Evolutionary conservation across 768 basidiomycete species (phyloP).

Genomic region (Boletellus emodensis): DNA sequence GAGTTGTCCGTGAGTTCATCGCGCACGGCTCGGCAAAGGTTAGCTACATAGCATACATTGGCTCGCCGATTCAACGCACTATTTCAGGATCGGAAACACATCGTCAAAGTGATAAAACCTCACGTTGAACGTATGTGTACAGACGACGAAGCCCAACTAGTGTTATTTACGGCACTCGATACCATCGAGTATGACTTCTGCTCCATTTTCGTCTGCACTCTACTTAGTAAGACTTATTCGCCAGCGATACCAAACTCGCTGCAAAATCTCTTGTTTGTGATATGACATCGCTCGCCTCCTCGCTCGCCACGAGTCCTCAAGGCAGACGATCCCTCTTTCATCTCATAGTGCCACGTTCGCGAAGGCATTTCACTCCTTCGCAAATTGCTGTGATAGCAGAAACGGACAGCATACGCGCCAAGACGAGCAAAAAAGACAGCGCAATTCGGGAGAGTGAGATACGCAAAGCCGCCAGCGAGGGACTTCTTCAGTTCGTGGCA

Average conservation of each 20-base stretch:
- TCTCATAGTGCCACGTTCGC: conserved; percentile 76
- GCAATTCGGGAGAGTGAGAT: conserved; percentile 65
- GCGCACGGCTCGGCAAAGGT: conserved; percentile 83
- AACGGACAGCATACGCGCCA: conserved; percentile 61
- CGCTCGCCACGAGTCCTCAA: conserved; percentile 58
- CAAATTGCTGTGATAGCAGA: conserved; percentile 68
- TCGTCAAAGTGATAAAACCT: conserved; percentile 84
- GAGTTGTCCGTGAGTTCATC: conserved; percentile 81
- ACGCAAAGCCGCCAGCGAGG: conserved; percentile 66
- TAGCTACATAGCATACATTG: neutral
- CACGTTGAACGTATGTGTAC: conserved; percentile 85
- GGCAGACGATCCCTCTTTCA: conserved; percentile 83
- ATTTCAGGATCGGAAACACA: conserved; percentile 80
- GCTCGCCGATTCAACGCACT: neutral
- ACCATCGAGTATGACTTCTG: conserved; percentile 68
- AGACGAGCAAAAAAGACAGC: conserved; percentile 82
- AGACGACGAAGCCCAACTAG: conserved; percentile 87
- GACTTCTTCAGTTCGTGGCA: conserved; percentile 66
- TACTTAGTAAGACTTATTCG: neutral
- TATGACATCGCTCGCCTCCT: conserved; percentile 55
- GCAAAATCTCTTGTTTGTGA: conserved; percentile 74
- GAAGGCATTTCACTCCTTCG: conserved; percentile 83
- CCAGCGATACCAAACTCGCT: conserved; percentile 86
- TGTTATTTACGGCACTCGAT: conserved; percentile 87
- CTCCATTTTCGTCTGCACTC: neutral